phyloP scores from a whole-genome alignment of 2,329 filamentous ascomycete species.

The Chaetomium strumarium region DNA sequence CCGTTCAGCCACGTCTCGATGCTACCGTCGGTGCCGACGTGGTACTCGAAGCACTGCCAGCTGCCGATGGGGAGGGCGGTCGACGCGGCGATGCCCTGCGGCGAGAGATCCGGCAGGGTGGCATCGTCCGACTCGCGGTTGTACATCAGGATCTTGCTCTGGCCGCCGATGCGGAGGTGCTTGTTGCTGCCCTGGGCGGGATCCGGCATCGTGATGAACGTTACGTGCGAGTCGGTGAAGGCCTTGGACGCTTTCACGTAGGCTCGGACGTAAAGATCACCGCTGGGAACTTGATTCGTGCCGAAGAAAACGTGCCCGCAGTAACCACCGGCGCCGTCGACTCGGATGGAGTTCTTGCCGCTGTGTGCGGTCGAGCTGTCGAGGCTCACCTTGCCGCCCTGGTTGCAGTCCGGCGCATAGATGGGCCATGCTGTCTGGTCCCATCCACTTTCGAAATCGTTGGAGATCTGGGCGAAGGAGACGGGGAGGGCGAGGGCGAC shows the following conservation, averaged over 20 bases:
- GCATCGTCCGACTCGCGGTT: conserved; percentile 59
- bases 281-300: conserved; percentile 48
- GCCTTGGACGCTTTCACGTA: conserved; percentile 53
- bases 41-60: conserved; percentile 59
- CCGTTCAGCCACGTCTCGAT: conserved; percentile 57
- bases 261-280: conserved; percentile 51
- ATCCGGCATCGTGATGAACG: conserved; percentile 60
- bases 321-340: conserved; percentile 48
- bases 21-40: conserved; percentile 50
- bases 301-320: conserved; percentile 58
- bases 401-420: conserved; percentile 54
- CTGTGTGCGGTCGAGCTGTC: conserved; percentile 52
- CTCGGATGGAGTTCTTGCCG: conserved; percentile 49
- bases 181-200: conserved; percentile 49
- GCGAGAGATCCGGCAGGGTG: conserved; percentile 55
- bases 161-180: conserved; percentile 57
- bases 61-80: conserved; percentile 41
- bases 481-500: conserved; percentile 42
- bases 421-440: conserved; percentile 52
- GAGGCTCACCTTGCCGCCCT: conserved; percentile 51
- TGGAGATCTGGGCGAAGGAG: conserved; percentile 47
- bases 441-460: conserved; percentile 54
- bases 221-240: conserved; percentile 53
- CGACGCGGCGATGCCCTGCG: conserved; percentile 52
- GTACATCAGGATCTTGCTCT: conserved; percentile 57